Base-by-base conservation (phyloP, 2,329 filamentous ascomycete species). In the Bertia moriformis region DNA sequence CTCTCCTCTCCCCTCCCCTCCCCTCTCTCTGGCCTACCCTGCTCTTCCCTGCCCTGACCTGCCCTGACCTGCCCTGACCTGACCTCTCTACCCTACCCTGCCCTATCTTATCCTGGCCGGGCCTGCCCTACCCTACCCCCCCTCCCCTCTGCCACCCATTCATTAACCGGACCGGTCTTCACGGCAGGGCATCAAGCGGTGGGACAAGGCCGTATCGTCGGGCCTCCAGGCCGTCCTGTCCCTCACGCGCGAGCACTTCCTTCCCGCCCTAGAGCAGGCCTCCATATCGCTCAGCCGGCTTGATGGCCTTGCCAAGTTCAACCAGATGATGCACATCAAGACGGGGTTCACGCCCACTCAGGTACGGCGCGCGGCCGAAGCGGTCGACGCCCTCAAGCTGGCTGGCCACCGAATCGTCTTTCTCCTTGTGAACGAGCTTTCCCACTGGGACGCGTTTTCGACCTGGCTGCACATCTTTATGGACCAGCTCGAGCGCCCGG, bases 111-210 rank as follows among this genome's bases (percentile, higher is more conserved):
- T n/a, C n/a, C n/a, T n/a, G n/a, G n/a, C n/a, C 7, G 18, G 4
- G 4, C 14, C 18, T 4, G 15, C 20, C 37, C 30, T 37, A 15
- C 19, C 19, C 30, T 30, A n/a, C 19, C 13, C 29, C 18, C 20
- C 22, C 40, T 51, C 29, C 48, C 42, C 24, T 29, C 18, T 14
- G 3, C 15, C 3, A 39, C 22, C 38, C 10, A 14, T 4, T 18
- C 43, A 30, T 39, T 39, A 45, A 41, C 29, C 18, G 41, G 49
- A 37, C 51, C 46, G 40, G 42, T 43, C 19, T 14, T 15, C 1
- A 14, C 15, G n/a, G n/a, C 38, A 91, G 81, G 87, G 87, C 1
- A 84, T 93, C 49, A 95, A 94, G 58, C 71, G 91, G 38, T 98
- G 91, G 91, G 88, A 96, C 45, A 93, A 89, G 51, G 80, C 83